Base-by-base conservation (phyloP, 768 basidiomycete species). In the Lactifluus hygrophoroides region DNA sequence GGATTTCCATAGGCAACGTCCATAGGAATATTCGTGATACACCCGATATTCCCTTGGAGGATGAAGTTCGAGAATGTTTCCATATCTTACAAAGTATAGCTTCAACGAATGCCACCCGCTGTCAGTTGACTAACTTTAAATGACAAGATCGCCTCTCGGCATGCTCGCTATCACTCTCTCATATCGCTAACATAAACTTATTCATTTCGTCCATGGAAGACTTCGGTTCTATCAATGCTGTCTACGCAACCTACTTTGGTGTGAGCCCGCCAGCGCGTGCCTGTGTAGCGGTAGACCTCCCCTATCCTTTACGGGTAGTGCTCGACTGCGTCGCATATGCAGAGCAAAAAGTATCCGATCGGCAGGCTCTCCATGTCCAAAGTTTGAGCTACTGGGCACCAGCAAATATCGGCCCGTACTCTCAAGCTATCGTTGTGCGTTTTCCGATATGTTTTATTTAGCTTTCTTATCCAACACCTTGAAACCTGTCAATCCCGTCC, bases 401-500 rank as follows among this genome's bases (percentile, higher is more conserved):
- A 13, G 96, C 96, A 10, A 99, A 98, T 69, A 98, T 99, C 54
- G 96, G 96, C 0, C 96, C 96, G 4, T 99, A 99, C 71, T 96
- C 93, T 4, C 96, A 99, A 72, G 88, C 92, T 2, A 81, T 97
- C 63, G 76, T 78, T 51, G 32, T 32, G 32, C 5, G 95, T 94
- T n/a, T n/a, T n/a, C n/a, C n/a, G n/a, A n/a, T n/a, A n/a, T n/a
- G n/a, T n/a, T n/a, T n/a, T n/a, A n/a, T n/a, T n/a, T n/a, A n/a
- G n/a, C n/a, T n/a, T n/a, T n/a, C n/a, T n/a, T 21, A 11, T 5
- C 21, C 14, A 3, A 1, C 13, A 11, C 37, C 45, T 28, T 14
- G 34, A 37, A 17, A 25, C 7, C 19, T 42, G 19, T 42, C 19
- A 19, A 43, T 6, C 7, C 40, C n/a, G 23, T 35, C 8, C 64